phyloP scores from a whole-genome alignment of 768 basidiomycete genomes.

The Panellus pusillus region DNA sequence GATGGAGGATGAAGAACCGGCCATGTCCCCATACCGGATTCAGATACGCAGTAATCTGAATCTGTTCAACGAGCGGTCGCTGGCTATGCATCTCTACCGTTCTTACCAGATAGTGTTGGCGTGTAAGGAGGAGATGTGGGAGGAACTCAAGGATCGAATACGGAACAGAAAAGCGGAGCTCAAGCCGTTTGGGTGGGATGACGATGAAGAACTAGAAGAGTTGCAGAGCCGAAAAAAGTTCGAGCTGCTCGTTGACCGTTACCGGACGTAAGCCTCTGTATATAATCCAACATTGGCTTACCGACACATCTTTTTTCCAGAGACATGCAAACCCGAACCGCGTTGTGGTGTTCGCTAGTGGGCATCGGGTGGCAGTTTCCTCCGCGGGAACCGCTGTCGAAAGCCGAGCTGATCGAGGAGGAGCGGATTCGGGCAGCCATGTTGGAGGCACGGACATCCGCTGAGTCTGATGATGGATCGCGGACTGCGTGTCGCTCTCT shows the following conservation, averaged over 20 bases:
- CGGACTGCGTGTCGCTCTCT: slow-evolving; percentile 58
- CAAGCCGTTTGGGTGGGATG: slow-evolving; percentile 67
- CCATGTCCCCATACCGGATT: slow-evolving; percentile 34
- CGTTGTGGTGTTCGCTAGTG: slow-evolving; percentile 63
- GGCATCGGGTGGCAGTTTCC: slow-evolving; percentile 62
- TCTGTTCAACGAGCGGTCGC: slow-evolving; percentile 54
- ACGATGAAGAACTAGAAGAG: slow-evolving; percentile 60
- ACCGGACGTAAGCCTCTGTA: slow-evolving; percentile 44
- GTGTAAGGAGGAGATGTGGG: slow-evolving; percentile 78
- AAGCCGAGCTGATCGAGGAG: slow-evolving; percentile 70
- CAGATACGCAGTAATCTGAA: slow-evolving; percentile 44
- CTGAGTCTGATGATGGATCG: slow-evolving; percentile 48
- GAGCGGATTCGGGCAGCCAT: slow-evolving; percentile 61
- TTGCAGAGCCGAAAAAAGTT: slow-evolving; percentile 57
- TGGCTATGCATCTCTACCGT: slow-evolving; percentile 70
- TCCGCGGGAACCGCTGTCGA: slow-evolving; percentile 59
- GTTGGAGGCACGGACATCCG: slow-evolving; percentile 54
- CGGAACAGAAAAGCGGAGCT: slow-evolving; percentile 56
- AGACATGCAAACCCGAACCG: slow-evolving; percentile 65
- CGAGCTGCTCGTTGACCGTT: slow-evolving; percentile 59
- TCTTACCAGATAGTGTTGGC: slow-evolving; percentile 63
- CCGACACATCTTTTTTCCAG: slow-evolving; percentile 30
- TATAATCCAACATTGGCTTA: background rate
- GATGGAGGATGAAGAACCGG: slow-evolving; percentile 41
- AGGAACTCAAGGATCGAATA: slow-evolving; percentile 63